Percentiles rank a stretch among this genome's conserved stretches.
Conservation (phyloP, 495 filamentous ascomycete species). For the Tuber indicum region DNA sequence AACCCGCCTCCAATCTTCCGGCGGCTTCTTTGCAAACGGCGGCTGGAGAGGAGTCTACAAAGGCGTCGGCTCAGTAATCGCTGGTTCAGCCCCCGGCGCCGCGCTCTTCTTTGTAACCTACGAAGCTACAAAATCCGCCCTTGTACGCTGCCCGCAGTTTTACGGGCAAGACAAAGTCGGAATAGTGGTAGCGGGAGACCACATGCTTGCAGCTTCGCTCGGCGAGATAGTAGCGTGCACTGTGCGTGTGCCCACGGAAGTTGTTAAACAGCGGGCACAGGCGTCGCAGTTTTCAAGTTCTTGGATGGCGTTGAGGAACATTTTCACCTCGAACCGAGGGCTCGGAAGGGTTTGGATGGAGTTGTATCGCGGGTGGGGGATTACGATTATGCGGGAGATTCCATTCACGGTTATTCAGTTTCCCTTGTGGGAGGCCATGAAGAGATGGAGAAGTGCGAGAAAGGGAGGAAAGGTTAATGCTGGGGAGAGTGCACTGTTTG, state of each 20-base stretch:
- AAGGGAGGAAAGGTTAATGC: slow-evolving; percentile 53
- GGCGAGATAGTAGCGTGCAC: slow-evolving; percentile 92
- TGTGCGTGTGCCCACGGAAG: slow-evolving; percentile 89
- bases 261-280: slow-evolving; percentile 93
- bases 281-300: slow-evolving; percentile 64
- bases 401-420: slow-evolving; percentile 97
- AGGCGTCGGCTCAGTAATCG: slow-evolving; percentile 61
- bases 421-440: slow-evolving; percentile 92
- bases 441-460: slow-evolving; percentile 46
- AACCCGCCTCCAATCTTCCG: slow-evolving; percentile 81
- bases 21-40: slow-evolving; percentile 68
- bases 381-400: slow-evolving; percentile 92
- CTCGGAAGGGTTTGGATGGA: slow-evolving; percentile 64
- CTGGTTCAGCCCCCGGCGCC: slow-evolving; percentile 95
- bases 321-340: slow-evolving; percentile 54
- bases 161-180: slow-evolving; percentile 2
- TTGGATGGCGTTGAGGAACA: slow-evolving; percentile 58
- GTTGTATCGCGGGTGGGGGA: slow-evolving; percentile 80
- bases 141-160: slow-evolving; percentile 40
- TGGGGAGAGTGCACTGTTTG: slow-evolving; percentile 77
- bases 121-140: slow-evolving; percentile 65
- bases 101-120: slow-evolving; percentile 98
- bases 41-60: slow-evolving; percentile 68
- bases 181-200: slow-evolving; percentile 48
- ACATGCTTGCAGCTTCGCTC: slow-evolving; percentile 80